Conservation (phyloP, 2,329 filamentous ascomycete genomes). For the Phyllosticta citrichinensis region DNA sequence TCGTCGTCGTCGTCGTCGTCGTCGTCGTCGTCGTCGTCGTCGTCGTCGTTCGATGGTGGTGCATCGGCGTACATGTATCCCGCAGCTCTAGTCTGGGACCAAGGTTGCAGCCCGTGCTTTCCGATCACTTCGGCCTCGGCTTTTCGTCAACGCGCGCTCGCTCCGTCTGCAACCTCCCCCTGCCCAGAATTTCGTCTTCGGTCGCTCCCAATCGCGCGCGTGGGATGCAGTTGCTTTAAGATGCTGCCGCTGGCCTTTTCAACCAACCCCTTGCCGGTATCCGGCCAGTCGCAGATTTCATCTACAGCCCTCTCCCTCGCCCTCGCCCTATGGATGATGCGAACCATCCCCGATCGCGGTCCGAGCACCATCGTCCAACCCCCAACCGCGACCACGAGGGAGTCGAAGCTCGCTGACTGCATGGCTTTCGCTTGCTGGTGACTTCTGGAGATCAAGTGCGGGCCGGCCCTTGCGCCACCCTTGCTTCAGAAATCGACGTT, state of each 20-base stretch:
- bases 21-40: no score
- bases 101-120: not conserved
- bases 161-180: not conserved
- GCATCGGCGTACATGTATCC: not conserved
- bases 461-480: slow-evolving; percentile 3
- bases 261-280: not conserved
- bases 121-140: not conserved
- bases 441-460: not conserved
- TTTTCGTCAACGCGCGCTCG: not conserved
- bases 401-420: not conserved
- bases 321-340: not conserved
- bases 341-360: not conserved
- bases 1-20: no score
- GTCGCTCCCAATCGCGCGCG: not conserved
- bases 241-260: not conserved
- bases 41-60: no score
- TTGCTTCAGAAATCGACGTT: not conserved
- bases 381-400: not conserved
- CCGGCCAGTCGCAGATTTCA: not conserved
- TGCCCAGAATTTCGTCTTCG: not conserved
- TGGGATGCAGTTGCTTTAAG: not conserved
- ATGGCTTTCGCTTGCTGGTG: not conserved
- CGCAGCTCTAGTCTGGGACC: not conserved
- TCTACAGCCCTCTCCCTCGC: not conserved
- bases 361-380: not conserved